Evolutionary conservation across 495 filamentous ascomycete genomes (phyloP), one percentile per base, ranked within the genome.

Genomic region (Aspergillus hancockii): DNA sequence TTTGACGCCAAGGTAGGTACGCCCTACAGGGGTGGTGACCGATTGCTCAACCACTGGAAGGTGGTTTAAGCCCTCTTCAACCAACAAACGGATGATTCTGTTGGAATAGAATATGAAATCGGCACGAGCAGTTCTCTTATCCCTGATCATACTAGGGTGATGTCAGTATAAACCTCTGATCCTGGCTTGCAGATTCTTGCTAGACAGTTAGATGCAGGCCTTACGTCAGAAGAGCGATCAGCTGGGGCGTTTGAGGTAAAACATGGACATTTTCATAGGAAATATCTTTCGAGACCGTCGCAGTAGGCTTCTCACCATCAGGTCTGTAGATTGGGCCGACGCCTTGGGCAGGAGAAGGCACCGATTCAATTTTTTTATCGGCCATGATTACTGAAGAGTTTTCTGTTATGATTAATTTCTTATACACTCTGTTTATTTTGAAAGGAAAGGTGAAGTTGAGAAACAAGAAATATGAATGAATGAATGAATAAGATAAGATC

Each of bases 71-170:
- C 95, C 94, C 75, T 98, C 94, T 74, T 98, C 94, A 23, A 98
- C 95, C 12, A 98, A 83, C n/a, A 98, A 82, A 22, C 95, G 91
- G 68, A 98, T 98, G 69, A 98, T 98, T 62, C 94, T 86, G 78
- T 98, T 98, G 49, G 93, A 97, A 75, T 97, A 97, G 80, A 98
- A 98, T 66, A 98, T 96, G 74, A 98, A 98, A 74, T 98, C 94
- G 36, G 91, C 94, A 51, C 94, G 89, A 31, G 83, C 81, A 9
- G 95, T 98, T 63, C 88, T 82, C 74, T 87, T 89, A 71, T 98
- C 90, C 63, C 94, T 86, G 72, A 98, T 97, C 84, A 96, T 97
- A 59, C 93, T 98, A 64, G 65, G 53, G 53, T 55, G 57, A 41
- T 60, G 61, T 66, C 57, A 69, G 65, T 45, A 14, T 19, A 21